Conservation (phyloP, 2,329 filamentous ascomycete species). For the Paecilomyces dactylethromorphus region DNA sequence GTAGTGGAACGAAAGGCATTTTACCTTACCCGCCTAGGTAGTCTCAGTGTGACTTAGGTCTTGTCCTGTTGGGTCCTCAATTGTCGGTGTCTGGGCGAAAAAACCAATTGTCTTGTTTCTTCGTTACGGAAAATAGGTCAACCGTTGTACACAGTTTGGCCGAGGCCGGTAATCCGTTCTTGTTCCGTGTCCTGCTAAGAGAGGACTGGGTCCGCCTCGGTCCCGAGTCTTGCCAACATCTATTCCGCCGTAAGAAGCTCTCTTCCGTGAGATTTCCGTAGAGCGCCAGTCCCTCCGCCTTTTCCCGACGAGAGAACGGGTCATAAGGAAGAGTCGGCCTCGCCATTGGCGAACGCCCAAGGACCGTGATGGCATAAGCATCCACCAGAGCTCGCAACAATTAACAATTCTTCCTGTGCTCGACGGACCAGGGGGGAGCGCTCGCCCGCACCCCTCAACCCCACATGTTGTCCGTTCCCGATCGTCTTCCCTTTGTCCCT, state of each 20-base stretch:
- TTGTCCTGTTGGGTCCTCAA: not conserved
- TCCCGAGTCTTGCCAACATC: not conserved
- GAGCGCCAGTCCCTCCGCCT: constrained; percentile 18
- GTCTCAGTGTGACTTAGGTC: not conserved
- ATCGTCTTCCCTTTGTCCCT: not conserved
- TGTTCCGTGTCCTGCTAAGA: not conserved
- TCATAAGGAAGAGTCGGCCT: constrained; percentile 8
- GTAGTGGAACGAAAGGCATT: not conserved
- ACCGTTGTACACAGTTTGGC: not conserved
- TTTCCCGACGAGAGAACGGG: constrained; percentile 21
- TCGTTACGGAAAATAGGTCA: not conserved
- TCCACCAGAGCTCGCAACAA: not conserved
- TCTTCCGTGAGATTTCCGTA: constrained; percentile 12
- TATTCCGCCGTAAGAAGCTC: not conserved
- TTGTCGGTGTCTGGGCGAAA: not conserved
- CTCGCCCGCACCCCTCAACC: not conserved
- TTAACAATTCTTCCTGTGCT: too few relatives aligned
- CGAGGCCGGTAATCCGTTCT: not conserved
- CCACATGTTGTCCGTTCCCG: not conserved
- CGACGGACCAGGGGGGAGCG: not conserved
- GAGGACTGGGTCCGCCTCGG: not conserved
- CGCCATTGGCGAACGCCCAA: constrained; percentile 8
- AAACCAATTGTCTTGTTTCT: not conserved
- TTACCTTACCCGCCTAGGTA: not conserved
- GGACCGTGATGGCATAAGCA: constrained; percentile 11